Base-by-base conservation (phyloP, 1,284 basidiomycete genomes). In the Earliella scabrosa region DNA sequence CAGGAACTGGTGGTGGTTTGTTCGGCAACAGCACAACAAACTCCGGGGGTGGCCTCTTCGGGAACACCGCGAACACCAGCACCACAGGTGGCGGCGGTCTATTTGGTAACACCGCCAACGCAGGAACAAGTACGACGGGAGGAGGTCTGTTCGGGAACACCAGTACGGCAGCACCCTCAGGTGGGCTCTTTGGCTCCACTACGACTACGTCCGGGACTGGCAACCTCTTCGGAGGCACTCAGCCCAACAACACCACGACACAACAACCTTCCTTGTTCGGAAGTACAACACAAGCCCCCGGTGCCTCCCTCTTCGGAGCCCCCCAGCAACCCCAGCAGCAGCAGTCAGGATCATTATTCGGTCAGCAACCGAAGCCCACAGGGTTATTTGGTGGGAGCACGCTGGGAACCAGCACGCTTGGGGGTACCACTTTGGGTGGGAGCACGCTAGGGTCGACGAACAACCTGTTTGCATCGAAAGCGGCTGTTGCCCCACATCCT, bases 401-500 rank as follows among this genome's bases (percentile, higher is more conserved):
- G 4, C 56, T 68, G 2, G 68, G 68, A 18, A 13, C 7, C 21
- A 24, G 21, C n/a, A n/a, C n/a, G n/a, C n/a, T n/a, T n/a, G n/a
- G n/a, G n/a, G n/a, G n/a, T 11, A 57, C 61, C 54, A 60, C 59
- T 3, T 54, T 68, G 3, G 68, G 68, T 16, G 60, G 64, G 5
- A 61, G 61, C 13, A 63, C 56, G 21, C 51, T 65, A 6, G 68
- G 75, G 39, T 64, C 74, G 13, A 71, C 76, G 62, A 52, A 52
- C 60, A 56, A 68, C 56, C 55, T 74, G 14, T 68, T 73, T 31
- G 55, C 66, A 0, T 68, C 71, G 9, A 68, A 55, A 49, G 34
- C 64, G 1, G 54, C 65, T 13, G 68, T 69, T 3, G 69, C 70
- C 1, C 66, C 76, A 9, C 68, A 72, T n/a, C 80, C 81, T 54